A percentile compares a stretch with the other conserved stretches of the same genome.
Conservation (phyloP, 2,329 filamentous ascomycete genomes). For the Neodidymelliopsis sp. region DNA sequence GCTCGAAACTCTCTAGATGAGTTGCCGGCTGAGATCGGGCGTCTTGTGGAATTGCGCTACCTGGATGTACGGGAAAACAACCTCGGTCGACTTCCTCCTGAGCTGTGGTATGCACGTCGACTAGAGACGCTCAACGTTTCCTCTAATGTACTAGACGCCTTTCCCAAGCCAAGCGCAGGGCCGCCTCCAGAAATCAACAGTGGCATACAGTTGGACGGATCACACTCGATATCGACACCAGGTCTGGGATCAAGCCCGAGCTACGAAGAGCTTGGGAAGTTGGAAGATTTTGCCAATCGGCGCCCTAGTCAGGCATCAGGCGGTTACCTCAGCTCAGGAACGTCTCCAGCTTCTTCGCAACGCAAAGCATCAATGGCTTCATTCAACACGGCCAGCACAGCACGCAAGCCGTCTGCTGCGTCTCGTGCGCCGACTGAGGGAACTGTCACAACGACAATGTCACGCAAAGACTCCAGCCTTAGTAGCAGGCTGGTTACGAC, state of each 20-base stretch:
- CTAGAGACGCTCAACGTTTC: slow-evolving; percentile 93
- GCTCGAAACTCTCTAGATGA: slow-evolving; percentile 88
- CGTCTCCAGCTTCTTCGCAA: slow-evolving; percentile 69
- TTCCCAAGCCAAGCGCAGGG: slow-evolving; percentile 83
- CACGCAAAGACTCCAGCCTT: slow-evolving; percentile 87
- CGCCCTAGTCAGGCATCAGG: slow-evolving; percentile 86
- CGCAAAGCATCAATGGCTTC: slow-evolving; percentile 88
- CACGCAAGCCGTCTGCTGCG: slow-evolving; percentile 80
- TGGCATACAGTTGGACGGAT: slow-evolving; percentile 49
- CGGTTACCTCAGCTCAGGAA: slow-evolving; percentile 76
- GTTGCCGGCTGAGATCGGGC: slow-evolving; percentile 86
- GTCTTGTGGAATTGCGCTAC: slow-evolving; percentile 81
- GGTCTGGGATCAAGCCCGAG: slow-evolving; percentile 65
- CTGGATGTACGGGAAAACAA: slow-evolving; percentile 95
- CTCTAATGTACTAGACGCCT: slow-evolving; percentile 88
- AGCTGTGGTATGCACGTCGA: slow-evolving; percentile 94
- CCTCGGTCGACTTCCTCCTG: slow-evolving; percentile 82
- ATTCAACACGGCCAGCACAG: slow-evolving; percentile 60
- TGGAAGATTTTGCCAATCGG: slow-evolving; percentile 69
- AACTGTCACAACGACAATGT: slow-evolving; percentile 64
- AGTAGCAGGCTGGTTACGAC: slow-evolving; percentile 82
- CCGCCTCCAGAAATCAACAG: slow-evolving; percentile 59
- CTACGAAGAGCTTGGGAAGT: slow-evolving; percentile 76
- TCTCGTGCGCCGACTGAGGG: slow-evolving; percentile 70
- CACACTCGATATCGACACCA: slow-evolving; percentile 56